A percentile compares a stretch with the other conserved stretches of the same genome.
Conservation (phyloP, 257 asterid genomes). For the Gardenia jasminoides region DNA sequence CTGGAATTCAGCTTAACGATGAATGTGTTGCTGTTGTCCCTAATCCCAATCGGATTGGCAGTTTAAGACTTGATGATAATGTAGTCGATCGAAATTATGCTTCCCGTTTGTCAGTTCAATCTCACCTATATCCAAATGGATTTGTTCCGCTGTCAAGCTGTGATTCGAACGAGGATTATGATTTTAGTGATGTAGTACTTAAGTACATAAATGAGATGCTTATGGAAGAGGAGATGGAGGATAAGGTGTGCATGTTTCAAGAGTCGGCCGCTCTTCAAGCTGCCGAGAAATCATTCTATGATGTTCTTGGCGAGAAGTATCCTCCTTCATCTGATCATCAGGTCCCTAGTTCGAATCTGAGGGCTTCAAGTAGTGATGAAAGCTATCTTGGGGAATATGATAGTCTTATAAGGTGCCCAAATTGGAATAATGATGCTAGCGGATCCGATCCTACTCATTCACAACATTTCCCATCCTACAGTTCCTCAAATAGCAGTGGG, state of each 20-base stretch:
- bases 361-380: slow-evolving; percentile 23
- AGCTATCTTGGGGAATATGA: slow-evolving; percentile 20
- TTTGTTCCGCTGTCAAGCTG: slow-evolving; percentile 30
- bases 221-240: slow-evolving; percentile 88
- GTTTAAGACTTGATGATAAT: slow-evolving; percentile 26
- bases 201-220: slow-evolving; percentile 61
- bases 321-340: slow-evolving; percentile 37
- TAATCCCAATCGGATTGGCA: slow-evolving; percentile 28
- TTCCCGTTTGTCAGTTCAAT: slow-evolving; percentile 15
- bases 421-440: slow-evolving; percentile 34
- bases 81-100: slow-evolving; percentile 22
- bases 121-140: slow-evolving; percentile 17
- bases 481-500: slow-evolving; percentile 44
- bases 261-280: slow-evolving; percentile 82
- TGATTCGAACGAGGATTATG: slow-evolving; percentile 53
- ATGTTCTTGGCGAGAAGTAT: slow-evolving; percentile 52
- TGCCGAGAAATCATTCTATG: slow-evolving; percentile 74
- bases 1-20: slow-evolving; percentile 31
- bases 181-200: slow-evolving; percentile 63
- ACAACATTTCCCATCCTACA: slow-evolving; percentile 24
- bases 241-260: slow-evolving; percentile 64
- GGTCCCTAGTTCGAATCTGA: slow-evolving; percentile 30
- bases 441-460: slow-evolving; percentile 8
- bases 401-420: slow-evolving; percentile 32
- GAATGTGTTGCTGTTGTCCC: slow-evolving; percentile 24